Evolutionary conservation across 2,329 filamentous ascomycete species (phyloP), one percentile per base, ranked within the genome.

Genomic region (Plenodomus tracheiphilus): DNA sequence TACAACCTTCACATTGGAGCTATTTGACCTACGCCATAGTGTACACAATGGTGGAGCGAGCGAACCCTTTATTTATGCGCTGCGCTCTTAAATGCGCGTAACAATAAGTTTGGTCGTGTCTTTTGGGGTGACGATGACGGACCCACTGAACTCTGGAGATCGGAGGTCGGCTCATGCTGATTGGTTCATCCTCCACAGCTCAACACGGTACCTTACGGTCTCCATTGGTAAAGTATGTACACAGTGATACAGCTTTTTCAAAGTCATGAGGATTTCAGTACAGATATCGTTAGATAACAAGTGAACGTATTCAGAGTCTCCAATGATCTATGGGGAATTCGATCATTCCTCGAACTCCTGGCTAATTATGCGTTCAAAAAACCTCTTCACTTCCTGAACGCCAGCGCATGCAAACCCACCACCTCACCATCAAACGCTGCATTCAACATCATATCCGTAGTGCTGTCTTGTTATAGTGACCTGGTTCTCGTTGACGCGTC

Each of bases 111-210:
- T 32, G 28, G 44, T 41, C 47, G 51, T 49, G 32, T 18, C 30
- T 37, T 35, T 28, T 25, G 28, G 36, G 41, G 55, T 58, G 53
- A 56, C 56, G 53, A 51, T 32, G 28, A 15, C 28, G 28, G 28
- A 32, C 28, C 28, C 28, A 52, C 56, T 52, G 37, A 39, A 48
- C 35, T 35, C 42, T 44, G 47, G 48, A 30, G 43, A 37, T 41
- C 55, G 52, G 52, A 50, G 52, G 36, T 54, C 21, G 21, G 37
- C 34, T 42, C n/a, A n/a, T 38, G 39, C 41, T 55, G 46, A 55
- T 55, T 55, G 52, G 52, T 15, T 32, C 28, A 10, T 15, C 28
- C 11, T 32, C 11, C 28, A 15, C 11, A 32, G 11, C 13, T 11
- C 28, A 32, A 32, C 11, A 32, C 13, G 11, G 28, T 32, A 11